Evolutionary conservation across 106 monocot genomes (phyloP).

Genomic region (Alisma plantagoaquatica): DNA sequence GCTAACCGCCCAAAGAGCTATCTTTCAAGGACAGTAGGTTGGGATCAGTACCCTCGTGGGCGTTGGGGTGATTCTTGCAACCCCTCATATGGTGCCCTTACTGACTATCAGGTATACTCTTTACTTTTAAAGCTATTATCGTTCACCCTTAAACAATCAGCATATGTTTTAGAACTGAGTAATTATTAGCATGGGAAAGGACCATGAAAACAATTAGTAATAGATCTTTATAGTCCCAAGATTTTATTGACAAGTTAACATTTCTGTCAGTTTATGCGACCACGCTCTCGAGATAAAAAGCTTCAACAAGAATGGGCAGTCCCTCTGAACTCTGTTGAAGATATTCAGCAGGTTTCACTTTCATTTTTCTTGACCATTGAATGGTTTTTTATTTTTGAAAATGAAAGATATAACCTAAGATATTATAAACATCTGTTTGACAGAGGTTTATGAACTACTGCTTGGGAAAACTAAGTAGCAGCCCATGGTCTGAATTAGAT

Average conservation of each 20-base stretch:
- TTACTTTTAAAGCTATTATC: neutral
- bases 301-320: constrained; percentile 88
- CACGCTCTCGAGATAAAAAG: constrained; percentile 67
- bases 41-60: constrained; percentile 85
- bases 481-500: constrained; percentile 90
- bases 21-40: constrained; percentile 69
- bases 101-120: constrained; percentile 56
- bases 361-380: no score
- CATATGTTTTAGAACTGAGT: no score
- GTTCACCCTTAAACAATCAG: no score
- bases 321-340: constrained; percentile 62
- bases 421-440: constrained; percentile 2
- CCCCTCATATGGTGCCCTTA: constrained; percentile 88
- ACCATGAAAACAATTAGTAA: neutral
- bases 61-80: constrained; percentile 89
- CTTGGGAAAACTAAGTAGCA: constrained; percentile 65
- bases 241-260: neutral
- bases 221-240: neutral
- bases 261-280: constrained; percentile 62
- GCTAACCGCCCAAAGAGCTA: constrained; percentile 93
- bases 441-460: constrained; percentile 79
- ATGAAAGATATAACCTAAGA: no score
- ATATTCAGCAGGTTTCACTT: constrained; percentile 61
- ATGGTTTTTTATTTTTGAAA: no score
- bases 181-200: no score